phyloP scores from a whole-genome alignment of 345 rosid genomes.

The Iberis pinnata region DNA sequence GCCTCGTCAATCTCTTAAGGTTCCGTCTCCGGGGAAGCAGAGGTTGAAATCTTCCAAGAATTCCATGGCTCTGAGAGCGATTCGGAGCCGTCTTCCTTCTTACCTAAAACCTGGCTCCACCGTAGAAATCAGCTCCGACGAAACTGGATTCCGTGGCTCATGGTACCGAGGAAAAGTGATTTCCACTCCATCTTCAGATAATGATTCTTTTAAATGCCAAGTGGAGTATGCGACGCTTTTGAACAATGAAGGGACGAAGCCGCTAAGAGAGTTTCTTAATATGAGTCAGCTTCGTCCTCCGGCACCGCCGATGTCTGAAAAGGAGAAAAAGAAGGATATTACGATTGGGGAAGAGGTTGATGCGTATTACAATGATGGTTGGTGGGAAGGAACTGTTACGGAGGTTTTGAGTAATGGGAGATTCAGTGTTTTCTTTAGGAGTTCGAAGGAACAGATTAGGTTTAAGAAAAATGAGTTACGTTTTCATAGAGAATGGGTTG shows the following conservation, averaged over 20 bases:
- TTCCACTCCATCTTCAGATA: slow-evolving; percentile 28
- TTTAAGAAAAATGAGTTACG: slow-evolving; percentile 45
- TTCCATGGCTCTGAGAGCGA: neutral
- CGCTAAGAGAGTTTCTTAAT: slow-evolving; percentile 37
- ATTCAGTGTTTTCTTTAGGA: slow-evolving; percentile 53
- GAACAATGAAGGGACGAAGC: slow-evolving; percentile 45
- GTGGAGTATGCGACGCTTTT: slow-evolving; percentile 48
- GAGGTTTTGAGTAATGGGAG: slow-evolving; percentile 43
- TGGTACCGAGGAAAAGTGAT: slow-evolving; percentile 53
- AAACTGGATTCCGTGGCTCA: slow-evolving; percentile 64
- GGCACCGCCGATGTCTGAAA: slow-evolving; percentile 40
- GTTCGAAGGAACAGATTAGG: slow-evolving; percentile 47
- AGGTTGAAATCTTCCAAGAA: slow-evolving; percentile 9
- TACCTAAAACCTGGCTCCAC: slow-evolving; percentile 39
- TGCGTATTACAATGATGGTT: slow-evolving; percentile 60
- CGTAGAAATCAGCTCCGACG: slow-evolving; percentile 63
- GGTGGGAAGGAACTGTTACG: slow-evolving; percentile 87
- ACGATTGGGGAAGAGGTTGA: slow-evolving; percentile 56
- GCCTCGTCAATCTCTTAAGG: slow-evolving; percentile 21
- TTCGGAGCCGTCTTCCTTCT: slow-evolving; percentile 7
- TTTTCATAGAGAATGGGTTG: slow-evolving; percentile 63
- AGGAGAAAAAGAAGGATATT: slow-evolving; percentile 41
- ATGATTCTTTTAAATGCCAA: slow-evolving; percentile 27
- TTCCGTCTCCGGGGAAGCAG: slow-evolving; percentile 23
- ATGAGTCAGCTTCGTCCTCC: slow-evolving; percentile 38